Evolutionary conservation across 768 basidiomycete genomes (phyloP).

Genomic region (Xerocomus spinulosus): DNA sequence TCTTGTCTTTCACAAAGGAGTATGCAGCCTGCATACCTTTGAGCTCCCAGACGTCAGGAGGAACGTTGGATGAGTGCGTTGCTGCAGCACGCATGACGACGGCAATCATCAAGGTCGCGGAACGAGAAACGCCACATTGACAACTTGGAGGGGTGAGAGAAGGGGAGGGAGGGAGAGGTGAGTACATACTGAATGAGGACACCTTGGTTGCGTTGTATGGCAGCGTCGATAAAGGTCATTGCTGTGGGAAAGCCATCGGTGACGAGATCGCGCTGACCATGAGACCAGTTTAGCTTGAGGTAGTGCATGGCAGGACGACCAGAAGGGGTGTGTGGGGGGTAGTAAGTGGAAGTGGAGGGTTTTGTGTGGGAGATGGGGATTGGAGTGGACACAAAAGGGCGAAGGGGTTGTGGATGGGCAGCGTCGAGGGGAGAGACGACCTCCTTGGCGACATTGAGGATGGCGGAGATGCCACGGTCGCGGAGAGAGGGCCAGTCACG

Average conservation of each 20-base stretch:
- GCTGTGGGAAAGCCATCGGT: constrained; percentile 71
- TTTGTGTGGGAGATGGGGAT: constrained; percentile 43
- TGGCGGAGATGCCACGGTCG: constrained; percentile 68
- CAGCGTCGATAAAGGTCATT: constrained; percentile 77
- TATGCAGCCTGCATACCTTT: constrained; percentile 91
- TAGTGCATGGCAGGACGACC: constrained; percentile 82
- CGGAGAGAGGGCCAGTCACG: constrained; percentile 71
- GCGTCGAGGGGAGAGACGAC: constrained; percentile 69
- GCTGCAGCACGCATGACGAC: constrained; percentile 92
- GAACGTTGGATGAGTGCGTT: constrained; percentile 56
- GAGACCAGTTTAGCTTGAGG: constrained; percentile 88
- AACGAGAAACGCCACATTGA: constrained; percentile 90
- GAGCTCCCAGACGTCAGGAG: constrained; percentile 71
- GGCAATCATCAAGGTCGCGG: constrained; percentile 85
- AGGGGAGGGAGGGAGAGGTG: constrained; percentile 7
- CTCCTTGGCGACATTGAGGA: constrained; percentile 93
- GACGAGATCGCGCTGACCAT: constrained; percentile 89
- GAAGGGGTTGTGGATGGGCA: constrained; percentile 42
- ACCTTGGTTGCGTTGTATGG: constrained; percentile 69
- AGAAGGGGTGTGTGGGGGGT: constrained; percentile 59
- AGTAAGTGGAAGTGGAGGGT: constrained; percentile 48
- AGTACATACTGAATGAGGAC: constrained; percentile 77
- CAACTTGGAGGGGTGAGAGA: constrained; percentile 50
- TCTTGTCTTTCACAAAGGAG: constrained; percentile 84
- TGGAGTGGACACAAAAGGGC: constrained; percentile 65